Base-by-base conservation (phyloP, 352 stramenopile species). In the Phytophthora vignae region DNA sequence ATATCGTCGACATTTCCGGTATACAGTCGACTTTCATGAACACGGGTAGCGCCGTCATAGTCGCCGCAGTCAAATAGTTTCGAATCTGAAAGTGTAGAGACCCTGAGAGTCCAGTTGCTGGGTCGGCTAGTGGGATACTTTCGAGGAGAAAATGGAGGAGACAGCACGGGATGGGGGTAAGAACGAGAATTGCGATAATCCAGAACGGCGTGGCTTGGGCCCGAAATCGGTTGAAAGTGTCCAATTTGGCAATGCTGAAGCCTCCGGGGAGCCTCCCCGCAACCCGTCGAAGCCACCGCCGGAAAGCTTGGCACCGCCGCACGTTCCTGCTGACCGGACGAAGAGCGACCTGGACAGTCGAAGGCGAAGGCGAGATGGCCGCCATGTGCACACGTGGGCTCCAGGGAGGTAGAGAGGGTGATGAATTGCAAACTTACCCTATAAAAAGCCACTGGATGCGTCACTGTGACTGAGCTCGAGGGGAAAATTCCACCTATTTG, bases 31-130 rank as follows among this genome's bases (percentile, higher is more conserved):
- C 17, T 14, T 74, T 67, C 10, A 71, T 56, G 14, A 69, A 12
- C 31, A 63, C 59, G 9, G 66, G 48, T 14, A 63, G 38, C 1
- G 70, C 33, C 6, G 56, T 65, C 11, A 74, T 52, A 4, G 71
- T 49, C 31, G 54, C 61, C 3, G 62, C 65, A 0, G 60, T 72
- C 3, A 82, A 4, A 12, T 73, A 78, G 17, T 66, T 60, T 2
- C 73, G 69, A 14, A 69, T 57, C 12, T 78, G 74, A n/a, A 82
- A 88, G 12, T 25, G 17, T 1, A 60, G 59, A 48, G 71, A 77
- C 21, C 48, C 55, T 0, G 15, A 33, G 22, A 67, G 71, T 1
- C 70, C 70, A 3, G 68, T 59, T 2, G 10, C 17, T n/a, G 74
- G 70, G 10, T 74, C 36, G 2, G n/a, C 55, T 5, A 80, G 40